Evolutionary conservation across 2,329 filamentous ascomycete genomes (phyloP).

Genomic region (Remersonia thermophila): DNA sequence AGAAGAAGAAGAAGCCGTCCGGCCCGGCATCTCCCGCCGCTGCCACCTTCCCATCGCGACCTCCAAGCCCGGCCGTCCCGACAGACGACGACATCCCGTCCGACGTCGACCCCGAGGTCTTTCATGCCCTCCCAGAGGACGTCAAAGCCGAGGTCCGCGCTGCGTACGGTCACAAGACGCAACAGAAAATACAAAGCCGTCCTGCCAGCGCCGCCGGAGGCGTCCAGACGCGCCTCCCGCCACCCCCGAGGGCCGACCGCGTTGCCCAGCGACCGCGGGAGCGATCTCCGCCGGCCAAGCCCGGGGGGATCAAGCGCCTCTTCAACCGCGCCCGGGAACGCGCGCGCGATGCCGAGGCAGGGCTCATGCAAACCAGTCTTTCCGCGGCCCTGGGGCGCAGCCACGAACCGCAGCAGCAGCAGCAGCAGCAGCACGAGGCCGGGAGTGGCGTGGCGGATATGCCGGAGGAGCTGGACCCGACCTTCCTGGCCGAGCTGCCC

Average conservation of each 20-base stretch:
- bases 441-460: conserved; percentile 22
- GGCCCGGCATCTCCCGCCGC: conserved; percentile 20
- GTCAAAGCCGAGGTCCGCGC: conserved; percentile 73
- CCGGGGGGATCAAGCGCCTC: conserved; percentile 24
- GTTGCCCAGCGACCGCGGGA: conserved; percentile 29
- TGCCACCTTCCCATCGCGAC: too few species aligned
- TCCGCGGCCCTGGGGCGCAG: conserved; percentile 21
- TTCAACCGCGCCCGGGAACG: conserved; percentile 29
- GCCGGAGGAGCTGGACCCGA: conserved; percentile 39
- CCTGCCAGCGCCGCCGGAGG: conserved; percentile 10
- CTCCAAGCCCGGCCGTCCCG: too few species aligned
- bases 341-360: conserved; percentile 42
- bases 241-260: conserved; percentile 46
- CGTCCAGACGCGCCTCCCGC: conserved; percentile 26
- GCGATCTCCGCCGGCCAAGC: too few species aligned
- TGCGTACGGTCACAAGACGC: conserved; percentile 41
- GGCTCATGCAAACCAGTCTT: conserved; percentile 64
- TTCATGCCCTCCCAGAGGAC: conserved; percentile 72
- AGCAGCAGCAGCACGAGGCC: neutral
- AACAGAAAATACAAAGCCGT: conserved; percentile 2
- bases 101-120: conserved; percentile 74
- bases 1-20: too few species aligned
- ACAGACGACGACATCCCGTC: conserved; percentile 40
- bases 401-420: neutral
- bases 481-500: conserved; percentile 72